phyloP scores from a whole-genome alignment of 2,329 filamentous ascomycete species.

The Chalaropsis ovoidea region DNA sequence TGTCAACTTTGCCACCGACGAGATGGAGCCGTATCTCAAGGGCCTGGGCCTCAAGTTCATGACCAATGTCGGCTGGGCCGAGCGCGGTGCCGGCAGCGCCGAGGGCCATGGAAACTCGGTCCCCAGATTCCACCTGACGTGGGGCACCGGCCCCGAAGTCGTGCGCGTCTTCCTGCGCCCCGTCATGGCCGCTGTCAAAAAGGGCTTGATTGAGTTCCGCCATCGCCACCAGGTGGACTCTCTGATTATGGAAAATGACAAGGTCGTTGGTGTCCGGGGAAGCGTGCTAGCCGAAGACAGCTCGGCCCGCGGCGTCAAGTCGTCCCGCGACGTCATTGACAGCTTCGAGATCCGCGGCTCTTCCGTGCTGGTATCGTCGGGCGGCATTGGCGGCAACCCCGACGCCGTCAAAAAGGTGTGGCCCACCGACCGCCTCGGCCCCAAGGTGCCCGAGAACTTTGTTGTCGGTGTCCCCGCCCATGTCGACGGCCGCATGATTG shows the following conservation, averaged over 20 bases:
- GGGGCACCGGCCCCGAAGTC: slow-evolving; percentile 52
- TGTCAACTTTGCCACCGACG: slow-evolving; percentile 50
- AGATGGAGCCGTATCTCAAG: slow-evolving; percentile 49
- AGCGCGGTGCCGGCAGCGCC: slow-evolving; percentile 46
- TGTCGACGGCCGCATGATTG: slow-evolving; percentile 55
- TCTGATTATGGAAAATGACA: slow-evolving; percentile 45
- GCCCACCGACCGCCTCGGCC: slow-evolving; percentile 48
- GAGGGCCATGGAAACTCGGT: slow-evolving; percentile 53
- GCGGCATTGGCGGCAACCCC: slow-evolving; percentile 53
- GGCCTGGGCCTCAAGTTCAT: slow-evolving; percentile 44
- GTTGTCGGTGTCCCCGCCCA: slow-evolving; percentile 53
- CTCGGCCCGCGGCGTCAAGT: slow-evolving; percentile 42
- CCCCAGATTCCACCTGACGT: slow-evolving; percentile 52
- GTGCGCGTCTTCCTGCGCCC: slow-evolving; percentile 49
- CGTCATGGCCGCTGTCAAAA: slow-evolving; percentile 42
- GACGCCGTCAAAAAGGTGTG: slow-evolving; percentile 49
- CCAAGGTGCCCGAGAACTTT: slow-evolving; percentile 45
- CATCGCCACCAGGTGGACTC: slow-evolving; percentile 50
- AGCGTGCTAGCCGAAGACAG: slow-evolving; percentile 44
- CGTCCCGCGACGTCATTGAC: slow-evolving; percentile 40
- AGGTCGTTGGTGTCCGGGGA: slow-evolving; percentile 45
- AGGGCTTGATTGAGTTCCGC: slow-evolving; percentile 45
- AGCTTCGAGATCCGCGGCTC: slow-evolving; percentile 45
- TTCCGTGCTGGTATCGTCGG: slow-evolving; percentile 46
- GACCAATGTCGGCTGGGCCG: slow-evolving; percentile 50